phyloP scores from a whole-genome alignment of 2,329 filamentous ascomycete genomes.

The Fusarium sp. region DNA sequence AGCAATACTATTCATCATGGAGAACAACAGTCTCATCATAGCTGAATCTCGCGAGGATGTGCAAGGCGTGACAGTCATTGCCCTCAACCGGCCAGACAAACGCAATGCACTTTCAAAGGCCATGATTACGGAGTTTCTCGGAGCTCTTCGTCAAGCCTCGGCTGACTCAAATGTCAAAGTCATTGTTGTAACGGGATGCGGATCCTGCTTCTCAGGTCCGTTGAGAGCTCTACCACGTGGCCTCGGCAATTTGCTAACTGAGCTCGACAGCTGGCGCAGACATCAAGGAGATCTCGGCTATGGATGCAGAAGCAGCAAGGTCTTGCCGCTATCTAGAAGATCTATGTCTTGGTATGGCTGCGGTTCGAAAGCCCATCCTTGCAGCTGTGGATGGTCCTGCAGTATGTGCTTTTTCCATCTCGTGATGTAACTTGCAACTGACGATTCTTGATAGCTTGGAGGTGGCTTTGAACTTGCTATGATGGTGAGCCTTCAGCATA shows the following conservation, averaged over 20 bases:
- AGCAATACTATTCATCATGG: constrained; percentile 1
- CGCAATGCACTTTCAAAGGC: constrained; percentile 70
- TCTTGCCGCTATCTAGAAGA: constrained; percentile 55
- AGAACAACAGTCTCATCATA: constrained; percentile 6
- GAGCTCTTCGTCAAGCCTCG: constrained; percentile 45
- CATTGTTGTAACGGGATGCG: constrained; percentile 57
- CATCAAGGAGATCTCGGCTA: constrained; percentile 51
- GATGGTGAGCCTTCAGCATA: constrained; percentile 50
- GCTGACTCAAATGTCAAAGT: constrained; percentile 50
- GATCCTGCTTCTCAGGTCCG: constrained; percentile 46
- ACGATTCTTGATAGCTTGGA: constrained; percentile 54
- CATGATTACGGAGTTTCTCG: constrained; percentile 64
- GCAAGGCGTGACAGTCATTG: constrained; percentile 1
- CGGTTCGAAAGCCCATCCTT: constrained; percentile 59
- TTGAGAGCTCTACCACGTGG: neutral
- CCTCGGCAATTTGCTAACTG: neutral
- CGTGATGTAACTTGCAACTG: neutral
- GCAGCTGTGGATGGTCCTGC: constrained; percentile 58
- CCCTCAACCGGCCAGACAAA: constrained; percentile 68
- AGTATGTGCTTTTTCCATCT: neutral
- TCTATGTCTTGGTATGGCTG: constrained; percentile 52
- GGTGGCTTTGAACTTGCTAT: constrained; percentile 63
- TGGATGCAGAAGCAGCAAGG: constrained; percentile 48
- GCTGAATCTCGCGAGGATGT: neutral
- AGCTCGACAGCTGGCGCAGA: constrained; percentile 48